Percentiles rank a stretch among this genome's conserved stretches.
Evolutionary conservation across 768 basidiomycete species (phyloP).

Genomic region (Lactarius hatsudake): DNA sequence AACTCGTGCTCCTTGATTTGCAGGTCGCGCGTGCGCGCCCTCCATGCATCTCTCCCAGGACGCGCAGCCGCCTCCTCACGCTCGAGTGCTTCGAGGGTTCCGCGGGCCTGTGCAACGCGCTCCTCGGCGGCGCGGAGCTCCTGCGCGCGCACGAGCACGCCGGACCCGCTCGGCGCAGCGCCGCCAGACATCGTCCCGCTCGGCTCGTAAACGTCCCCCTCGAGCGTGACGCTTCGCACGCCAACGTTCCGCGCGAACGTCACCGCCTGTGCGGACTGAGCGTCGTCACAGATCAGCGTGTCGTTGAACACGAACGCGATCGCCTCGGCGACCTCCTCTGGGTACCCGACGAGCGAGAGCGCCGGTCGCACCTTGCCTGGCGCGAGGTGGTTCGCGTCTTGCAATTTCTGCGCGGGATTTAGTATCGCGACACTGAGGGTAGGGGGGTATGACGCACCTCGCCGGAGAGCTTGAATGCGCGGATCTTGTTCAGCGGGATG

Average conservation of each 20-base stretch:
- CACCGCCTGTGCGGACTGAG: slow-evolving; percentile 80
- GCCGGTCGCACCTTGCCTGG: slow-evolving; percentile 82
- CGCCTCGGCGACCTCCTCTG: slow-evolving; percentile 77
- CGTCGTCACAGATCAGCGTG: slow-evolving; percentile 87
- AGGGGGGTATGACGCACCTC: slow-evolving; percentile 39
- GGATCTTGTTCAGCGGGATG: slow-evolving; percentile 92
- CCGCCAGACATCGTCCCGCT: slow-evolving; percentile 93
- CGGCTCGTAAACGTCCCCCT: slow-evolving; percentile 96
- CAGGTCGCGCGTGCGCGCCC: slow-evolving; percentile 55
- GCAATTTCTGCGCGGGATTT: slow-evolving; percentile 58
- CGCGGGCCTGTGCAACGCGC: slow-evolving; percentile 50
- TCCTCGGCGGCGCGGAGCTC: slow-evolving; percentile 70
- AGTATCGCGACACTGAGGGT: not conserved
- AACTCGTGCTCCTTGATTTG: slow-evolving; percentile 92
- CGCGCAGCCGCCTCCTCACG: slow-evolving; percentile 51
- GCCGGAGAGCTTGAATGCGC: slow-evolving; percentile 49
- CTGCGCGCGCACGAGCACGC: slow-evolving; percentile 79
- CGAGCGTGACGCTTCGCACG: slow-evolving; percentile 85
- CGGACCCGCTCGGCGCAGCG: slow-evolving; percentile 71
- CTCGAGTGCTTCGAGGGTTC: slow-evolving; percentile 50
- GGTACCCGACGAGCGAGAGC: slow-evolving; percentile 83
- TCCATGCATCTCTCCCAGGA: slow-evolving; percentile 61
- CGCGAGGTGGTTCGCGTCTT: slow-evolving; percentile 66
- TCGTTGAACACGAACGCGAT: slow-evolving; percentile 94
- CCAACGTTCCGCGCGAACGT: slow-evolving; percentile 73